Conservation (phyloP, 441 rosid species). For the Brassica hybrid region DNA sequence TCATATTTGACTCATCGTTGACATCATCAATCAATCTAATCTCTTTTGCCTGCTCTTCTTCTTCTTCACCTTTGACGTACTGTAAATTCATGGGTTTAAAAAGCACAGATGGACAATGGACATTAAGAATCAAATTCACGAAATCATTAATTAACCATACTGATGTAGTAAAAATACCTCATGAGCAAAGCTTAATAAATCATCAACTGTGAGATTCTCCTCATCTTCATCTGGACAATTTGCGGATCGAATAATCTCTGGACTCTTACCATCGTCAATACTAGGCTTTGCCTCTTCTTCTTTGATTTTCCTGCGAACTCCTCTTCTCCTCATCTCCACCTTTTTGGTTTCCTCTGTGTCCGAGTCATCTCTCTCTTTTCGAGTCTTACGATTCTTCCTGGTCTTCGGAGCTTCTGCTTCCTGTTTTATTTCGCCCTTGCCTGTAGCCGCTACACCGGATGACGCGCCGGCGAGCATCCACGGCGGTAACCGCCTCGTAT, state of each 20-base stretch:
- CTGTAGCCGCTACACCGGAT: neutral
- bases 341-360: slow-evolving; percentile 14
- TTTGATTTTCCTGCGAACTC: neutral
- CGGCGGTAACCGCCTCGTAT: slow-evolving; percentile 42
- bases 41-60: slow-evolving; percentile 6
- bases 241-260: neutral
- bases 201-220: slow-evolving; percentile 37
- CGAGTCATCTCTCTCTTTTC: slow-evolving; percentile 1
- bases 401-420: slow-evolving; percentile 28
- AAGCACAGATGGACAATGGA: neutral
- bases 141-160: neutral
- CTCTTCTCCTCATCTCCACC: slow-evolving; percentile 4
- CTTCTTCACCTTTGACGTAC: slow-evolving; percentile 23
- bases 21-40: neutral
- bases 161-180: slow-evolving; percentile 4
- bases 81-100: neutral
- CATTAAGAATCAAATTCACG: neutral
- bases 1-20: slow-evolving; percentile 1
- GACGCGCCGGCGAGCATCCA: slow-evolving; percentile 41
- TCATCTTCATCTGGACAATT: neutral
- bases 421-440: slow-evolving; percentile 3
- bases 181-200: slow-evolving; percentile 38
- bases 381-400: slow-evolving; percentile 19
- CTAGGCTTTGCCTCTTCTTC: slow-evolving; percentile 12
- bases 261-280: neutral